Evolutionary conservation across 2,329 filamentous ascomycete species (phyloP).

Genomic region (Fusarium sp.): DNA sequence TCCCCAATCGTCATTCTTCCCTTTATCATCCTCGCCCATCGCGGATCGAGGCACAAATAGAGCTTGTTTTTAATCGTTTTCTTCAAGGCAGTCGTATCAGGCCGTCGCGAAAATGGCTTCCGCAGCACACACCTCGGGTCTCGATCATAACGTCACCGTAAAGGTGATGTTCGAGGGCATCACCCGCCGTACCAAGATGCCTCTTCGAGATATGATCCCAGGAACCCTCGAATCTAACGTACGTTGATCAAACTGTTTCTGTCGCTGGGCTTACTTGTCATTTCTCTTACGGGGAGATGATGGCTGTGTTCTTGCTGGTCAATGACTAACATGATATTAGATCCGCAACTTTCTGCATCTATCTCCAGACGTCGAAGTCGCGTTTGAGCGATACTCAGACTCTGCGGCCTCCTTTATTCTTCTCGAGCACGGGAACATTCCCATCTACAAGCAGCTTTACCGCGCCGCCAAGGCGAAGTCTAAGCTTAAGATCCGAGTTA

Average conservation of each 20-base stretch:
- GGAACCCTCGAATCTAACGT: constrained; percentile 85
- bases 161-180: constrained; percentile 84
- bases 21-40: constrained; percentile 37
- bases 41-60: constrained; percentile 16
- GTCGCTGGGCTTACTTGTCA: not conserved
- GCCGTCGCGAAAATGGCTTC: constrained; percentile 46
- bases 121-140: constrained; percentile 34
- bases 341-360: constrained; percentile 54
- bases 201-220: constrained; percentile 84
- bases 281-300: not conserved
- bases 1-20: constrained; percentile 35
- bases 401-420: constrained; percentile 84
- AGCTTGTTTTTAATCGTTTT: constrained; percentile 7
- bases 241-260: constrained; percentile 55
- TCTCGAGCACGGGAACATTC: constrained; percentile 79
- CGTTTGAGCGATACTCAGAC: constrained; percentile 95
- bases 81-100: constrained; percentile 6
- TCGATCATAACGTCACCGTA: constrained; percentile 72
- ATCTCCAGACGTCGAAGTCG: constrained; percentile 54
- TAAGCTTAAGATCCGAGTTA: constrained; percentile 90
- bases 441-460: constrained; percentile 96
- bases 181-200: constrained; percentile 88
- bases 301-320: not conserved
- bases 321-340: constrained; percentile 44
- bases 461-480: constrained; percentile 97